Evolutionary conservation across 1,284 basidiomycete genomes (phyloP).

Genomic region (Boletus smithii): DNA sequence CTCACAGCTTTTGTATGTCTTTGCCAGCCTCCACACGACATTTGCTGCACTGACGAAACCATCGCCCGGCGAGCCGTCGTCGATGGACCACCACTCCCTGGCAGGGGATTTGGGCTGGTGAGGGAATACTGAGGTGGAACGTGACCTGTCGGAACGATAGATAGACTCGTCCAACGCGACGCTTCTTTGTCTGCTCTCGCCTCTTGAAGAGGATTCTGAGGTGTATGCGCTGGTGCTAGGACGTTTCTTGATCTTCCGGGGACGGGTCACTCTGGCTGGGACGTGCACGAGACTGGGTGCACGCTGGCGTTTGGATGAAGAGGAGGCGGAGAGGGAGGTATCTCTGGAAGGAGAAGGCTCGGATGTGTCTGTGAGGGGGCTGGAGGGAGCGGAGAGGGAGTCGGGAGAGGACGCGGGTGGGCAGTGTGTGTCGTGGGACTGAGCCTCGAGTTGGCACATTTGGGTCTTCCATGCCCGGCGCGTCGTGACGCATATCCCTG

Average conservation of each 20-base stretch:
- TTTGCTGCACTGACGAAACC: constrained; percentile 56
- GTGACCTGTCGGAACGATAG: constrained; percentile 33
- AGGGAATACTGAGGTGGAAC: constrained; percentile 35
- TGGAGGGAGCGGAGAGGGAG: too few relatives aligned
- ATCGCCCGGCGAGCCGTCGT: constrained; percentile 49
- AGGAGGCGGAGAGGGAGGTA: constrained; percentile 26
- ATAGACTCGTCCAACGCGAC: too few relatives aligned
- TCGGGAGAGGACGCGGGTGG: too few relatives aligned
- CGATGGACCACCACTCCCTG: constrained; percentile 48
- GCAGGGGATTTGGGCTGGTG: background rate
- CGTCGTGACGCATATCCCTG: constrained; percentile 27
- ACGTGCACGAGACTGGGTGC: too few relatives aligned
- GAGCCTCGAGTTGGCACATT: constrained; percentile 18
- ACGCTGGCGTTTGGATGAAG: constrained; percentile 29
- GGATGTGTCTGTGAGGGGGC: too few relatives aligned
- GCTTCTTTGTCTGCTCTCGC: too few relatives aligned
- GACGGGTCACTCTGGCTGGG: constrained; percentile 3
- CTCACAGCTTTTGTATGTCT: constrained; percentile 65
- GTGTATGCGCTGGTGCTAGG: constrained; percentile 15
- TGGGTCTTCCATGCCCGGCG: constrained; percentile 28
- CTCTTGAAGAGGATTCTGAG: constrained; percentile 24
- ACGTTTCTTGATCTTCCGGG: constrained; percentile 30
- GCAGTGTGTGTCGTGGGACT: too few relatives aligned
- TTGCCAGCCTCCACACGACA: constrained; percentile 56
- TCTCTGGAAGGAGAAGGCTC: constrained; percentile 21